Evolutionary conservation across 495 filamentous ascomycete species (phyloP), one percentile per base, ranked within the genome.

Genomic region (Annulohypoxylon bovei): DNA sequence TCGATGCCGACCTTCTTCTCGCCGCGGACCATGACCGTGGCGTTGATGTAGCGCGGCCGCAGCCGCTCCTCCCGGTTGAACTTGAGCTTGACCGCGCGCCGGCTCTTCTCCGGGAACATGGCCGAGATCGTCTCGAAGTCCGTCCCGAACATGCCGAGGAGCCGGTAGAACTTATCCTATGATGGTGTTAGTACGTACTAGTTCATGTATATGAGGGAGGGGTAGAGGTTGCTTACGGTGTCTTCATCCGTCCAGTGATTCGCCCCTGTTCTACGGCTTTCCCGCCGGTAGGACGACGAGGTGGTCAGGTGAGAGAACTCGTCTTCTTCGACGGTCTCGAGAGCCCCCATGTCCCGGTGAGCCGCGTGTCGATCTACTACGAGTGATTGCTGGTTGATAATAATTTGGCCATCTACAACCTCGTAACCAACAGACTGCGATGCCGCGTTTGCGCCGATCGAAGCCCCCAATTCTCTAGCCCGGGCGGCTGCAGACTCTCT

Each of bases 11-110:
- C 81, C 6, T 81, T 82, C 46, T 88, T 87, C 22, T 87, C 83
- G 40, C 81, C 82, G 47, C 73, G 73, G 27, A 75, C 75, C 47
- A 89, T 79, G 6, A 98, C 82, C 0, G 91, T 89, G 4, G 84
- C 84, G 42, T 89, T 90, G 70, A 99, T 87, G 47, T 87, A 84
- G 12, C 82, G 76, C 2, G 91, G 88, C 68, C 93, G 84, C n/a
- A 86, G 81, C n/a, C 88, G 84, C 80, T 98, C 96, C 79, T 99
- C 95, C 57, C 90, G 91, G 69, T 91, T 92, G 81, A 96, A 99
- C 78, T 98, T 99, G 49, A 91, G 79, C 81, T 98, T 97, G 76
- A 98, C 89, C 71, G 93, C 88, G 16, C 89, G 88, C 53, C 95
- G 84, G 23, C 84, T 91, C 20, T 91, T 86, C 28, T 88, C 88